Conservation (phyloP, 805 yeast genomes). For the Cyberlindnera meyerae region DNA sequence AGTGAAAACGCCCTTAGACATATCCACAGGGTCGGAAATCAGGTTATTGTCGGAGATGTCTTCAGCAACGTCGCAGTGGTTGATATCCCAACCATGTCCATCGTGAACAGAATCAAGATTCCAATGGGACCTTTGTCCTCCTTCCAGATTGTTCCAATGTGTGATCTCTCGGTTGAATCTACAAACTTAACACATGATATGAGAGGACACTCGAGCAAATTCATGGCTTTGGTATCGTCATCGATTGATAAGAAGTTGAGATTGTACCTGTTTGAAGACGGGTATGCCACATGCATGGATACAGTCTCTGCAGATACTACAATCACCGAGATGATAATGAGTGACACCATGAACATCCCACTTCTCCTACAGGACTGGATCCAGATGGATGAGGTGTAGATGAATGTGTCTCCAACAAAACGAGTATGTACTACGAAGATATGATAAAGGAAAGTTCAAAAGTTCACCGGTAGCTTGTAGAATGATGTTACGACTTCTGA, state of each 20-base stretch:
- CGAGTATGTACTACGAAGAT: background rate
- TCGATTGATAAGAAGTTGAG: slow-evolving; percentile 12
- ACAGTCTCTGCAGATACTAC: slow-evolving; percentile 2
- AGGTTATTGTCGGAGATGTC: slow-evolving; percentile 18
- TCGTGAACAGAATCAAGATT: slow-evolving; percentile 14
- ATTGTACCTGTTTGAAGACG: slow-evolving; percentile 13
- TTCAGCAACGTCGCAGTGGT: slow-evolving; percentile 19
- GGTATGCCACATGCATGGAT: slow-evolving; percentile 9
- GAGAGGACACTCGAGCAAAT: slow-evolving; percentile 3
- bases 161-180: too few relatives aligned
- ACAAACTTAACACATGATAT: slow-evolving; percentile 1
- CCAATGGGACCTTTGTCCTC: slow-evolving; percentile 22
- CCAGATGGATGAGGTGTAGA: slow-evolving; percentile 1
- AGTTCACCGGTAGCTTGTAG: too few relatives aligned
- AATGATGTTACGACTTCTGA: too few relatives aligned
- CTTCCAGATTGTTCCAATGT: slow-evolving; percentile 6
- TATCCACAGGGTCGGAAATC: slow-evolving; percentile 5
- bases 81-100: slow-evolving; percentile 6
- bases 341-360: slow-evolving; percentile 6
- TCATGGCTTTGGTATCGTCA: slow-evolving; percentile 10
- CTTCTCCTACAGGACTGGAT: slow-evolving; percentile 4
- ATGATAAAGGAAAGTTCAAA: too few relatives aligned
- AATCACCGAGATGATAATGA: slow-evolving; percentile 8
- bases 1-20: slow-evolving; percentile 22
- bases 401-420: background rate